Evolutionary conservation across 2,329 filamentous ascomycete species (phyloP), one percentile per base, ranked within the genome.

Genomic region (Fusarium devonianum): DNA sequence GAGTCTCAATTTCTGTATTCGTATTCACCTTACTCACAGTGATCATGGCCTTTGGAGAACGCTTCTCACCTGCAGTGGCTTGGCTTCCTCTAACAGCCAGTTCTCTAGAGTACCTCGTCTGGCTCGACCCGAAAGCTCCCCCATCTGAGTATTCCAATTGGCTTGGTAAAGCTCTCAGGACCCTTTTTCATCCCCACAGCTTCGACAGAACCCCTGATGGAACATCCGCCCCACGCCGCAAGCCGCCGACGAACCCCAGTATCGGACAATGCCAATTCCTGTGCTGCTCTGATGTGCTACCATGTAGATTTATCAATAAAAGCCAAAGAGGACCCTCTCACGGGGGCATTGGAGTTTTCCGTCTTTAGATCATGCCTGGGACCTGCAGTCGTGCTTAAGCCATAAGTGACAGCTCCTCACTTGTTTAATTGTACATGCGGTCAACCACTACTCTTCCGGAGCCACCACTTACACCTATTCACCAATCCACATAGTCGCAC

Each of bases 171-270:
- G 32, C 39, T 41, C 22, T 19, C 38, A 41, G 17, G 51, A 22
- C 39, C 45, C 29, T 32, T 42, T 26, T 39, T 12, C 32, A 60
- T 49, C 42, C 32, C 54, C 49, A 49, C 47, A 41, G 29, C 26
- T 38, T 21, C 26, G 18, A 29, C 14, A 17, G 12, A n/a, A 58
- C 51, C 47, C 56, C 42, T 62, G 55, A 36, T 30, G 56, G n/a
- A 54, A 56, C 32, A 17, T 44, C 35, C 32, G 44, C 58, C 45
- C 48, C 49, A 54, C 57, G 49, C 53, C 54, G 54, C 60, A 49
- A 58, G 53, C 50, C 53, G 56, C 53, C 59, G 54, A 41, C 47
- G 30, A 49, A 19, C 45, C 50, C 55, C 33, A 51, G 30, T 23
- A 59, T 58, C 56, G 51, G 56, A 39, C 55, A 53, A 59, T 58